These are phyloP conservation scores for Ustulina deusta DNA, from an alignment of 2,329 filamentous ascomycete species.

Conservation along the genomic window DNA sequence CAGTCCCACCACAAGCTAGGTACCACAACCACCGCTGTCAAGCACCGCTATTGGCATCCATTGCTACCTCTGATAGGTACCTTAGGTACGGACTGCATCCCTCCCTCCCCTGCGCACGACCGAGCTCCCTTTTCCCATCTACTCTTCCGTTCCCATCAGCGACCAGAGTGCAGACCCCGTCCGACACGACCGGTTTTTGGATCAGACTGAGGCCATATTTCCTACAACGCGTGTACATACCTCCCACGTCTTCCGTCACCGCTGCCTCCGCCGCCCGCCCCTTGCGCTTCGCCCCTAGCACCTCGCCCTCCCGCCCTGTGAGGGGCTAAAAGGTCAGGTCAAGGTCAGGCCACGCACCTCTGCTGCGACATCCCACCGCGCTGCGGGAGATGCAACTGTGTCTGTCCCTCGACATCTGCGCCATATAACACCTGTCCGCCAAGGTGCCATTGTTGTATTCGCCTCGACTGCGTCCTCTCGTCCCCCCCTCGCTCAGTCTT, in stretches of 20 bases:
- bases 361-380: slow-evolving; percentile 25
- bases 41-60: slow-evolving; percentile 2
- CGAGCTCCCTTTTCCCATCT: slow-evolving; percentile 25
- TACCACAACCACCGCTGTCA: slow-evolving; percentile 5
- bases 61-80: slow-evolving; percentile 7
- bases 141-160: slow-evolving; percentile 26
- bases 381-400: slow-evolving; percentile 37
- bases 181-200: slow-evolving; percentile 25
- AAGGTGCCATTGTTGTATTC: background rate
- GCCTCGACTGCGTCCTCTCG: slow-evolving; percentile 24
- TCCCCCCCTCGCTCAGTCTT: slow-evolving; percentile 18
- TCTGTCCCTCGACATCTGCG: slow-evolving; percentile 18
- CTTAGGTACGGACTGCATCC: slow-evolving; percentile 7
- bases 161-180: slow-evolving; percentile 18
- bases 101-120: slow-evolving; percentile 23
- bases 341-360: slow-evolving; percentile 34
- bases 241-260: slow-evolving; percentile 6
- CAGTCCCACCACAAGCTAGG: background rate
- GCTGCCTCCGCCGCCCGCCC: slow-evolving; percentile 17
- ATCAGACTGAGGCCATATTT: slow-evolving; percentile 3
- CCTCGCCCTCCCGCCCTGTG: slow-evolving; percentile 38
- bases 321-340: slow-evolving; percentile 40
- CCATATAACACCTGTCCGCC: slow-evolving; percentile 10
- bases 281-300: slow-evolving; percentile 34
- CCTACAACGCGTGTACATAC: slow-evolving; percentile 10